Conservation (phyloP, 2,329 filamentous ascomycete genomes). For the Didymella pinodella region DNA sequence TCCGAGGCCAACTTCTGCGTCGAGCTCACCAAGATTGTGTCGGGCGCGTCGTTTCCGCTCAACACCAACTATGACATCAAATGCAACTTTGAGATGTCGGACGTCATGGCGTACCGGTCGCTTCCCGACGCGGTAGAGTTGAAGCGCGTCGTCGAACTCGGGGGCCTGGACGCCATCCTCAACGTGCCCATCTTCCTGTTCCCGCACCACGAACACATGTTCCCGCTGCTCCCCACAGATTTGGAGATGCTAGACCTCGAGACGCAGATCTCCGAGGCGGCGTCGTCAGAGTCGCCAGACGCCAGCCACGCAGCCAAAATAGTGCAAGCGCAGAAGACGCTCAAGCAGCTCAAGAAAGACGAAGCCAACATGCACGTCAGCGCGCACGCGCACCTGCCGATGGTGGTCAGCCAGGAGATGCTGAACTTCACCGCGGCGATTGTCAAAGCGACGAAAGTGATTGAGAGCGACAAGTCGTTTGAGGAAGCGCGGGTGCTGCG, state of each 20-base stretch:
- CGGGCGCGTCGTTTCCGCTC: constrained; percentile 58
- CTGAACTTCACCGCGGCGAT: constrained; percentile 64
- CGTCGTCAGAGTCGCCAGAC: constrained; percentile 32
- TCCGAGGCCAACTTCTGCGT: constrained; percentile 63
- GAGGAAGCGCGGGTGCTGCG: constrained; percentile 47
- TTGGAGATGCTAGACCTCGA: constrained; percentile 45
- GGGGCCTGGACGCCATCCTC: constrained; percentile 60
- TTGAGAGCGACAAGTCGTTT: constrained; percentile 60
- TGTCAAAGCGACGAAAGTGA: constrained; percentile 65
- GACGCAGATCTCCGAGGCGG: constrained; percentile 52
- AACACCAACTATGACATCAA: constrained; percentile 59
- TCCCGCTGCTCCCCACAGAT: constrained; percentile 54
- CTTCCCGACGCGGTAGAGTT: constrained; percentile 54
- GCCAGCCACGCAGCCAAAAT: constrained; percentile 56
- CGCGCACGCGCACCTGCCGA: constrained; percentile 60
- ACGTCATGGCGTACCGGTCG: constrained; percentile 61
- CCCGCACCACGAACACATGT: constrained; percentile 63
- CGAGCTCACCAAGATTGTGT: constrained; percentile 56
- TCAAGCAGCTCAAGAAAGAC: constrained; percentile 56
- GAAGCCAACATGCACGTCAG: constrained; percentile 59
- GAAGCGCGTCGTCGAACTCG: constrained; percentile 60
- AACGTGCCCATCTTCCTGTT: constrained; percentile 60
- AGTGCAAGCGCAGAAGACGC: constrained; percentile 51
- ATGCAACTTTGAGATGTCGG: constrained; percentile 55
- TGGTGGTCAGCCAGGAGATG: constrained; percentile 60